Evolutionary conservation across 768 basidiomycete genomes (phyloP).

Genomic region (Xanthoconium purpureum): DNA sequence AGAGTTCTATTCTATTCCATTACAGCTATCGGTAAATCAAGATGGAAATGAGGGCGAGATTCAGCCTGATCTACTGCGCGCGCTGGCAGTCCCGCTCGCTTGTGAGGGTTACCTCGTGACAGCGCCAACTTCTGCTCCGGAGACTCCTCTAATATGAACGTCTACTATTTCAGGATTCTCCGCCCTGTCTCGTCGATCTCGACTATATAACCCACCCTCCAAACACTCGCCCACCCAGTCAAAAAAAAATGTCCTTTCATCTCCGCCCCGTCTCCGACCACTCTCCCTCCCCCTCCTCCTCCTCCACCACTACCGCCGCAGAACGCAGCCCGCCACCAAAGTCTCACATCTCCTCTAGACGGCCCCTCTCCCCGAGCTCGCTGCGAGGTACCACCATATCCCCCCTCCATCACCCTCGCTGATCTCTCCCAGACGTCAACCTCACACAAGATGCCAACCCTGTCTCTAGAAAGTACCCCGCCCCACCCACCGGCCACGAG

Average conservation of each 20-base stretch:
- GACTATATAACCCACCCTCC: slow-evolving; percentile 27
- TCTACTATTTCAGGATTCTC: not conserved
- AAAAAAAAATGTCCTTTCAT: slow-evolving; percentile 39
- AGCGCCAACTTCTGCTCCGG: slow-evolving; percentile 14
- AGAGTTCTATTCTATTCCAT: slow-evolving; percentile 13
- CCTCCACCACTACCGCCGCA: slow-evolving; percentile 46
- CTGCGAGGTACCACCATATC: slow-evolving; percentile 45
- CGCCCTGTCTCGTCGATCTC: slow-evolving; percentile 12
- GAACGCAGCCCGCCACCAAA: slow-evolving; percentile 39
- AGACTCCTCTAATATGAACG: not conserved
- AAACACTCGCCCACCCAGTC: no score
- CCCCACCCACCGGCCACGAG: slow-evolving; percentile 78
- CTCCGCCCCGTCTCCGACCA: slow-evolving; percentile 54
- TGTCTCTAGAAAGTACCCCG: slow-evolving; percentile 58
- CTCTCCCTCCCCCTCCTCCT: slow-evolving; percentile 54
- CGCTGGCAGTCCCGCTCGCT: slow-evolving; percentile 23
- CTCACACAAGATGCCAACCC: slow-evolving; percentile 51
- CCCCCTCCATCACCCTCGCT: slow-evolving; percentile 7
- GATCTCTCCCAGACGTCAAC: slow-evolving; percentile 53
- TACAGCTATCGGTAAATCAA: slow-evolving; percentile 28
- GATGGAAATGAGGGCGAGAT: slow-evolving; percentile 25
- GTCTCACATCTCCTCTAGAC: slow-evolving; percentile 37
- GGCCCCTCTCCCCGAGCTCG: slow-evolving; percentile 63
- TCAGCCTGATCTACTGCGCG: slow-evolving; percentile 14
- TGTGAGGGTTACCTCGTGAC: slow-evolving; percentile 23